Evolutionary conservation across 371 early-diverging fungal genomes (phyloP).

Genomic region (Saksenaea oblongispora): DNA sequence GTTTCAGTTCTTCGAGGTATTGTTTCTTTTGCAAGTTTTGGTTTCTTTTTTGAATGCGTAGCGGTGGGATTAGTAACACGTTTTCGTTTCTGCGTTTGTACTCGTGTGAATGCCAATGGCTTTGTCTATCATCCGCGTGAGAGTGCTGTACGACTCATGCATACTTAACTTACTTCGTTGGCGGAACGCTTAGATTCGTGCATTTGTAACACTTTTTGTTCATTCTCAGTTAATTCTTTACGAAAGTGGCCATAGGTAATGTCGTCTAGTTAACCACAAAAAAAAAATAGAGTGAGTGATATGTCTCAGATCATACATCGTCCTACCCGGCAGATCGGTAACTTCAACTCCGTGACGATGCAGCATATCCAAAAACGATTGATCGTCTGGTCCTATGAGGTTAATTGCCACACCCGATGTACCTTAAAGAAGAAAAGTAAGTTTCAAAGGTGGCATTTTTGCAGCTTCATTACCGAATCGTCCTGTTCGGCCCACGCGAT

Average conservation of each 20-base stretch:
- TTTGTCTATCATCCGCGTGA: background rate
- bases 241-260: conserved; percentile 32
- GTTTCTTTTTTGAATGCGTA: background rate
- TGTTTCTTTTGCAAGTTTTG: background rate
- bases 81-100: conserved; percentile 2
- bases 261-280: conserved; percentile 24
- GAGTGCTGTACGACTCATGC: background rate
- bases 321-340: conserved; percentile 37
- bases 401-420: conserved; percentile 54
- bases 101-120: conserved; percentile 6
- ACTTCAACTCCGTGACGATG: conserved; percentile 20
- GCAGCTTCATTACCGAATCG: conserved; percentile 78
- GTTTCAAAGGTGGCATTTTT: background rate
- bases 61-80: background rate
- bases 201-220: conserved; percentile 20
- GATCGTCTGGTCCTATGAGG: conserved; percentile 34
- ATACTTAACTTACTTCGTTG: background rate
- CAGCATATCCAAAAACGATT: conserved; percentile 23
- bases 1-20: too few species aligned
- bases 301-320: background rate
- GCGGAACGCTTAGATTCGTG: conserved; percentile 12
- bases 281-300: background rate
- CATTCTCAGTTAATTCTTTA: conserved; percentile 33
- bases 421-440: conserved; percentile 20
- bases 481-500: conserved; percentile 99